phyloP scores from a whole-genome alignment of 441 rosid genomes.

The Sinapis alba region DNA sequence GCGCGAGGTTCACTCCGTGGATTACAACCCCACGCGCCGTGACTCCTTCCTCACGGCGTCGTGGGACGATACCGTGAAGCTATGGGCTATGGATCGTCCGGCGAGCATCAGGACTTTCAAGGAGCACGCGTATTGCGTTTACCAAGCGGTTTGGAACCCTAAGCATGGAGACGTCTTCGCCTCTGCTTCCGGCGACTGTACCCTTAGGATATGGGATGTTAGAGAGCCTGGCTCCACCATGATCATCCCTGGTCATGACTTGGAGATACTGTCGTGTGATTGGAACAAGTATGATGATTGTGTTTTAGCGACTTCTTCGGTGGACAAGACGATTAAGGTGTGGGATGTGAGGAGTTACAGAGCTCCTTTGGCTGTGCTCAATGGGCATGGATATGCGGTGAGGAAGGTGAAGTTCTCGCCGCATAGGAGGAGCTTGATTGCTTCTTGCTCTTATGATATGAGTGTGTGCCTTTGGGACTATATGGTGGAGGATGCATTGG shows the following conservation, averaged over 20 bases:
- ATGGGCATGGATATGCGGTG: constrained; percentile 84
- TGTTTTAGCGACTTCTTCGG: constrained; percentile 70
- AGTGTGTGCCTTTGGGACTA: constrained; percentile 84
- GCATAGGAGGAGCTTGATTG: constrained; percentile 67
- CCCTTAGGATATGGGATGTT: constrained; percentile 85
- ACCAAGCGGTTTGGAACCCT: constrained; percentile 83
- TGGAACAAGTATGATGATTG: constrained; percentile 97
- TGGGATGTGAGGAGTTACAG: constrained; percentile 88
- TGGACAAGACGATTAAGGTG: constrained; percentile 71
- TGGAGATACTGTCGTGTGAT: constrained; percentile 72
- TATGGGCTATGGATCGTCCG: constrained; percentile 94
- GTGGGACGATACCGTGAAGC: constrained; percentile 93
- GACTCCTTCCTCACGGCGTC: constrained; percentile 82
- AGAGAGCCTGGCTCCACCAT: constrained; percentile 87
- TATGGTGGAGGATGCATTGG: constrained; percentile 86
- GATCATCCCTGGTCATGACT: constrained; percentile 87
- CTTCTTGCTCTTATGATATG: constrained; percentile 90
- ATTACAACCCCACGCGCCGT: constrained; percentile 89
- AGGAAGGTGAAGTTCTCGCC: constrained; percentile 88
- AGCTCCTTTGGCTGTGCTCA: constrained; percentile 66
- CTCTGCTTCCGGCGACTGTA: constrained; percentile 90
- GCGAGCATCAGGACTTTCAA: constrained; percentile 81
- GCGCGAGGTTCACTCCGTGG: constrained; percentile 87
- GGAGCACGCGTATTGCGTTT: constrained; percentile 88
- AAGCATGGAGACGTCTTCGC: constrained; percentile 87